Evolutionary conservation across 1,284 basidiomycete genomes (phyloP).

Genomic region (Melampsora americana): DNA sequence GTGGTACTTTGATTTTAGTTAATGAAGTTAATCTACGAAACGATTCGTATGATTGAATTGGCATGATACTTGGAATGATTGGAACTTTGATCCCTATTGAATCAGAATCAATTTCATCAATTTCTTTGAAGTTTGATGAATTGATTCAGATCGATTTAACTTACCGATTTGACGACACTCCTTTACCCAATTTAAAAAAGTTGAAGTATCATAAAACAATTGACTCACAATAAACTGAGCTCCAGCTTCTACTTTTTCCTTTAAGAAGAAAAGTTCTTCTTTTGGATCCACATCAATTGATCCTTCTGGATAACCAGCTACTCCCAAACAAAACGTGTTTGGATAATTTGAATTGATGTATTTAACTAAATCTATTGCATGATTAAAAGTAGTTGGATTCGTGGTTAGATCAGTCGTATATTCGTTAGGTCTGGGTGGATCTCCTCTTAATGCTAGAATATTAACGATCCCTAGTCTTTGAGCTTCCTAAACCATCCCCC

Average conservation of each 20-base stretch:
- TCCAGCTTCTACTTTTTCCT: conserved; percentile 87
- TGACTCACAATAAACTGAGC: conserved; percentile 96
- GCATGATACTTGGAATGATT: conserved; percentile 95
- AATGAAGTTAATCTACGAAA: conserved; percentile 87
- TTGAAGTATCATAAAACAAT: conserved; percentile 88
- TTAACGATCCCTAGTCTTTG: conserved; percentile 80
- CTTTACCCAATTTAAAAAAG: conserved; percentile 49
- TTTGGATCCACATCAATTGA: conserved; percentile 56
- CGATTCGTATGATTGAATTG: conserved; percentile 91
- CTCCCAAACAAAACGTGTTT: conserved; percentile 83
- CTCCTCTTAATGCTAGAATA: conserved; percentile 87
- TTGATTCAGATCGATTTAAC: not conserved
- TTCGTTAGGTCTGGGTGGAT: conserved; percentile 88
- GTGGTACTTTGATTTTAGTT: conserved; percentile 76
- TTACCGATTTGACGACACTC: conserved; percentile 45
- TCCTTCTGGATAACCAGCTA: conserved; percentile 63
- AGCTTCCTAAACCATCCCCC: conserved; percentile 66
- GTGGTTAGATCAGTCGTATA: conserved; percentile 66
- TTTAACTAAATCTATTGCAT: conserved; percentile 81
- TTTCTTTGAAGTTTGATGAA: conserved; percentile 64
- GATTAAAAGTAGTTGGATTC: conserved; percentile 66
- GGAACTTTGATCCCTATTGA: conserved; percentile 76
- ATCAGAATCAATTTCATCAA: conserved; percentile 41
- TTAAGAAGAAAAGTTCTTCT: conserved; percentile 72
- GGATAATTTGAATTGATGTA: conserved; percentile 86